Evolutionary conservation across 208 protist genomes (phyloP).

Genomic region (Trypanosoma mega): DNA sequence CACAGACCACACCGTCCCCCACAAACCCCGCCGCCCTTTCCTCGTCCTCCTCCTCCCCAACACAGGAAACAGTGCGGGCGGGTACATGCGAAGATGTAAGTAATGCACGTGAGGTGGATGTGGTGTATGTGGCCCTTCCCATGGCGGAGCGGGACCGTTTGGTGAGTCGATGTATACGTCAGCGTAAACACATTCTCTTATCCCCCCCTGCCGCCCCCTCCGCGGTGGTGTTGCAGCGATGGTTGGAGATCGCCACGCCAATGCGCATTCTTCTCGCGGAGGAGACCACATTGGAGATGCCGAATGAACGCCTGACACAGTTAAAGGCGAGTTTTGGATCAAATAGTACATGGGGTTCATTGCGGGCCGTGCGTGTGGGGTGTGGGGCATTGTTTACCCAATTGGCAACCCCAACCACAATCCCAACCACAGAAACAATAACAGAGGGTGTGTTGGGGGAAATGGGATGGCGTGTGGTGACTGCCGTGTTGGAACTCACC

Average conservation of each 20-base stretch:
- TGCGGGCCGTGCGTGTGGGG: no score
- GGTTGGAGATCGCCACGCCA: neutral
- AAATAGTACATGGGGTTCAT: no score
- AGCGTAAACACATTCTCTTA: conserved; percentile 12
- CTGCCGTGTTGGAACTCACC: no score
- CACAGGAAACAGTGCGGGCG: neutral
- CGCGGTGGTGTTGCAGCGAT: neutral
- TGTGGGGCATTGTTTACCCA: no score
- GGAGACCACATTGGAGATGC: conserved; percentile 5
- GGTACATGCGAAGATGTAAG: conserved; percentile 10
- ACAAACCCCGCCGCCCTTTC: neutral
- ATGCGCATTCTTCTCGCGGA: conserved; percentile 5
- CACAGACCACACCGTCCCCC: neutral
- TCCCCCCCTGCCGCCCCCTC: conserved; percentile 7
- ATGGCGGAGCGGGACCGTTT: neutral
- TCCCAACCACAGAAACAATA: no score
- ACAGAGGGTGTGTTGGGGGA: no score
- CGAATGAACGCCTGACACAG: no score
- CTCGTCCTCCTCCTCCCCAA: neutral
- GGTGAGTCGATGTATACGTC: conserved; percentile 13
- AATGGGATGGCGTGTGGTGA: no score
- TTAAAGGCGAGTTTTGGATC: no score
- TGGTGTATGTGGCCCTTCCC: conserved; percentile 16
- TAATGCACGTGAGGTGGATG: conserved; percentile 10
- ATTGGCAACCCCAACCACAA: no score